phyloP scores from a whole-genome alignment of 495 filamentous ascomycete species.

The Aspergillus wentii region DNA sequence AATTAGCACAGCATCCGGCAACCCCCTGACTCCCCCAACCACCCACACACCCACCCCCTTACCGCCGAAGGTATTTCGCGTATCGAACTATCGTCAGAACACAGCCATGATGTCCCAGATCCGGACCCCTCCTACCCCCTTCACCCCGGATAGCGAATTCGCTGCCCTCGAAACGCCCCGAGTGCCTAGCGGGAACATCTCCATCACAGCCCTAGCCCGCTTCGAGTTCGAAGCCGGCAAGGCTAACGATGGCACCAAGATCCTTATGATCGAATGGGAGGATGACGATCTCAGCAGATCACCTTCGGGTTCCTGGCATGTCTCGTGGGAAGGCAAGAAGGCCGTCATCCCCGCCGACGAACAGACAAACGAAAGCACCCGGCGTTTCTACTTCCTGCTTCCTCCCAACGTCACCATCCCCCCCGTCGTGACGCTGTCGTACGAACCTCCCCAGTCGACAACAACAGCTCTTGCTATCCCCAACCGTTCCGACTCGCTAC shows the following conservation, averaged over 20 bases:
- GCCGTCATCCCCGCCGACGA: constrained; percentile 62
- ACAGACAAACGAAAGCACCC: constrained; percentile 45
- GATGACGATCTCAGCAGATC: background rate
- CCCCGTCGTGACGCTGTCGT: constrained; percentile 59
- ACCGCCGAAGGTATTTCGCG: background rate
- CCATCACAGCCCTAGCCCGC: constrained; percentile 71
- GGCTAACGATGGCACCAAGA: constrained; percentile 40
- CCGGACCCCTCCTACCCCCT: constrained; percentile 21
- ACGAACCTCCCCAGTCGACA: constrained; percentile 25
- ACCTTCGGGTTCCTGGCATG: constrained; percentile 52
- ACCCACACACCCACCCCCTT: background rate
- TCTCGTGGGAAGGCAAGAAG: constrained; percentile 72
- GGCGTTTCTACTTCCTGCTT: constrained; percentile 71
- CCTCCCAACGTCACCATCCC: constrained; percentile 63
- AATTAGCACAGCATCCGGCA: no score
- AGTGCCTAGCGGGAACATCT: constrained; percentile 11
- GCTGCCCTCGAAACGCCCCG: constrained; percentile 29
- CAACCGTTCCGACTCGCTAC: constrained; percentile 19
- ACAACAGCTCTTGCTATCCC: constrained; percentile 13
- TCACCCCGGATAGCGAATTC: constrained; percentile 35
- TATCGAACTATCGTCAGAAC: background rate
- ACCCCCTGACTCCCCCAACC: background rate
- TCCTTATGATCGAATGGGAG: background rate
- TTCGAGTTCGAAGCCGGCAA: constrained; percentile 85
- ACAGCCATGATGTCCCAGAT: constrained; percentile 17